A percentile compares a stretch with the other conserved stretches of the same genome.
These are phyloP conservation scores for Metschnikowia cubensis DNA, from an alignment of 805 yeast genomes.

Conservation along the genomic window DNA sequence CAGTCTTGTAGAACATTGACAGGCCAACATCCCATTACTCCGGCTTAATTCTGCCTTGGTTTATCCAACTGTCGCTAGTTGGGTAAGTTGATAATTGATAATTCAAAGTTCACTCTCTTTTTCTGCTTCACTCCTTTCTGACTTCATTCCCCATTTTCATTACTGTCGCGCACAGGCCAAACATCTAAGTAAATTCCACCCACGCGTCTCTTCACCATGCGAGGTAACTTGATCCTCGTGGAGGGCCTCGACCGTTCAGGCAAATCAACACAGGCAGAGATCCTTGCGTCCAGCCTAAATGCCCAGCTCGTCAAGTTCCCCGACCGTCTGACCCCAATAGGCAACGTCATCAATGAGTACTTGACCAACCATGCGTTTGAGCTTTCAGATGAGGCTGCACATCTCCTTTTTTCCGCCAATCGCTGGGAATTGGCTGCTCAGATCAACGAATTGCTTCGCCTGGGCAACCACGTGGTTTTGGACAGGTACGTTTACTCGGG, in stretches of 20 bases:
- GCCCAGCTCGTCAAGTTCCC: slow-evolving; percentile 71
- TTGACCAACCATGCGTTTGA: slow-evolving; percentile 47
- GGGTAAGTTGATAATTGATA: too few species aligned
- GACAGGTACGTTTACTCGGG: slow-evolving; percentile 95
- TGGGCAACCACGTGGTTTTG: slow-evolving; percentile 60
- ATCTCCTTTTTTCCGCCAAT: slow-evolving; percentile 85
- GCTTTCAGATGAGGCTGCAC: slow-evolving; percentile 76
- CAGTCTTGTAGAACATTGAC: too few species aligned
- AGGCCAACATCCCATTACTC: too few species aligned
- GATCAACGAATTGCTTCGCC: slow-evolving; percentile 42
- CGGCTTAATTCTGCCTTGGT: too few species aligned
- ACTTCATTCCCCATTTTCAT: too few species aligned
- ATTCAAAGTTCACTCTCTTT: too few species aligned
- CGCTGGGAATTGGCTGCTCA: slow-evolving; percentile 76
- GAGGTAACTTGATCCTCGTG: slow-evolving; percentile 76
- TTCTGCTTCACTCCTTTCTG: too few species aligned
- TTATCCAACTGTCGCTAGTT: too few species aligned
- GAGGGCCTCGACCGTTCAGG: slow-evolving; percentile 97
- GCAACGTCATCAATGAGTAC: slow-evolving; percentile 71
- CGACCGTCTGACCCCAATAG: slow-evolving; percentile 78
- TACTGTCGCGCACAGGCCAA: too few species aligned
- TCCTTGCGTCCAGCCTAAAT: slow-evolving; percentile 22
- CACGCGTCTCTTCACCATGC: slow-evolving; percentile 13
- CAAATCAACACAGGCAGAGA: slow-evolving; percentile 73
- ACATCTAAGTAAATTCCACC: neutral